Percentiles rank a stretch among this genome's conserved stretches.
phyloP scores from a whole-genome alignment of 129 eudicot species.

The Glebionis coronaria region DNA sequence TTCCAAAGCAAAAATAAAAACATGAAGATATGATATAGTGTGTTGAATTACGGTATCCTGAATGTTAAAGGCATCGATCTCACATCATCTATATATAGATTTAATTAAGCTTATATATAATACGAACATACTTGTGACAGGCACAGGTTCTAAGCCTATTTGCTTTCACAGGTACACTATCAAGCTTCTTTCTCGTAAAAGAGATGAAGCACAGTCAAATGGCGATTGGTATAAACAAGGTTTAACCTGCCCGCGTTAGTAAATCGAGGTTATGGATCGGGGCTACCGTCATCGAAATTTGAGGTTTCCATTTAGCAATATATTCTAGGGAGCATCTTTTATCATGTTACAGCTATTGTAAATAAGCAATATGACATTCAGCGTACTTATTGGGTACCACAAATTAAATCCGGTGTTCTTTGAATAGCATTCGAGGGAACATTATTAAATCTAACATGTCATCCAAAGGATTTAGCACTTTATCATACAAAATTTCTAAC shows the following conservation, averaged over 20 bases:
- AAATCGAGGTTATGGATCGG: not conserved
- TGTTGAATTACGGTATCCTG: too few relatives aligned
- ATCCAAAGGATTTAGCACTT: not conserved
- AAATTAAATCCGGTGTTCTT: not conserved
- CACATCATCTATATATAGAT: too few relatives aligned
- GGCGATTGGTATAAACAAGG: not conserved
- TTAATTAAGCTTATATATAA: too few relatives aligned
- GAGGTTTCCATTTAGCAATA: not conserved
- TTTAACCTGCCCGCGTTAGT: too few relatives aligned
- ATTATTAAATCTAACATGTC: not conserved
- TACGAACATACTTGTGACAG: too few relatives aligned
- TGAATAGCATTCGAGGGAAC: not conserved
- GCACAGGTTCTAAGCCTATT: too few relatives aligned
- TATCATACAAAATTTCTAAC: not conserved
- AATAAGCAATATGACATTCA: not conserved
- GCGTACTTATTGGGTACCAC: not conserved
- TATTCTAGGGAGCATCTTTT: not conserved
- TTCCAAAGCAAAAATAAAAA: too few relatives aligned
- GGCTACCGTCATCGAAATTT: not conserved
- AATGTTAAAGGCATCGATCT: too few relatives aligned
- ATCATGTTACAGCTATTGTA: not conserved
- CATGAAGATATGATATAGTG: too few relatives aligned
- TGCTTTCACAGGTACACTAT: not conserved
- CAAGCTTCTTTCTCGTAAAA: not conserved
- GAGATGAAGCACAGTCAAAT: not conserved